These are phyloP conservation scores for Scheffersomyces lignosus DNA, from an alignment of 805 yeast genomes.

Conservation along the genomic window DNA sequence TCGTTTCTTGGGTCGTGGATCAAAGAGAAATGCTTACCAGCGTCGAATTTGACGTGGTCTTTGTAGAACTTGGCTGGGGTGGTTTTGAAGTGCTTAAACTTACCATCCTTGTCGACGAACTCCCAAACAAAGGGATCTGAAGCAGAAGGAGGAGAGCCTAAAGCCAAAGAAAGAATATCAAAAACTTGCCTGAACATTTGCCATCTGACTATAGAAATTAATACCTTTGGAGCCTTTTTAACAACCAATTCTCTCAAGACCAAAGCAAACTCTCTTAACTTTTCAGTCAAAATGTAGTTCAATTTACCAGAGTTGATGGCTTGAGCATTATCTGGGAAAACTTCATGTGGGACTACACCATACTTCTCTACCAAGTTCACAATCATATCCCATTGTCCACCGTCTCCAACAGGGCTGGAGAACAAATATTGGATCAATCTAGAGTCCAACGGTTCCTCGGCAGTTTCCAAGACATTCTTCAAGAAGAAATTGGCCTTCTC, in stretches of 20 bases:
- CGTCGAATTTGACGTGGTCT: conserved; percentile 53
- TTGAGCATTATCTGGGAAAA: conserved; percentile 68
- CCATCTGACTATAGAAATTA: conserved; percentile 34
- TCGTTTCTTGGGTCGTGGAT: conserved; percentile 82
- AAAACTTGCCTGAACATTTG: conserved; percentile 61
- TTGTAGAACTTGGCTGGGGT: conserved; percentile 68
- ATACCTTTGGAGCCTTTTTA: conserved; percentile 39
- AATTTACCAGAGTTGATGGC: conserved; percentile 54
- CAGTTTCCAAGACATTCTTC: conserved; percentile 73
- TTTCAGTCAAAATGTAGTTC: conserved; percentile 64
- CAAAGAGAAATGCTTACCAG: conserved; percentile 58
- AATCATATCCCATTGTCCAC: conserved; percentile 89
- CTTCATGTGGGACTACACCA: conserved; percentile 73
- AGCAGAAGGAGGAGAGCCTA: conserved; percentile 81
- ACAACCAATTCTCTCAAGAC: conserved; percentile 54
- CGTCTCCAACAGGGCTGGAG: conserved; percentile 70
- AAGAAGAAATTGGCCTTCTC: conserved; percentile 82
- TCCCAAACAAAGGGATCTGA: conserved; percentile 71
- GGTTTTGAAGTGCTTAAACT: conserved; percentile 48
- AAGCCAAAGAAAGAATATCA: conserved; percentile 61
- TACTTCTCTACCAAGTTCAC: conserved; percentile 74
- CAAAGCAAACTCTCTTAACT: conserved; percentile 78
- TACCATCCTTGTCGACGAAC: conserved; percentile 69
- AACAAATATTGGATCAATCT: conserved; percentile 68
- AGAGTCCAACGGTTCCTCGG: conserved; percentile 64